Base-by-base conservation (phyloP, 306 rosid species). In the Betula pendula region DNA sequence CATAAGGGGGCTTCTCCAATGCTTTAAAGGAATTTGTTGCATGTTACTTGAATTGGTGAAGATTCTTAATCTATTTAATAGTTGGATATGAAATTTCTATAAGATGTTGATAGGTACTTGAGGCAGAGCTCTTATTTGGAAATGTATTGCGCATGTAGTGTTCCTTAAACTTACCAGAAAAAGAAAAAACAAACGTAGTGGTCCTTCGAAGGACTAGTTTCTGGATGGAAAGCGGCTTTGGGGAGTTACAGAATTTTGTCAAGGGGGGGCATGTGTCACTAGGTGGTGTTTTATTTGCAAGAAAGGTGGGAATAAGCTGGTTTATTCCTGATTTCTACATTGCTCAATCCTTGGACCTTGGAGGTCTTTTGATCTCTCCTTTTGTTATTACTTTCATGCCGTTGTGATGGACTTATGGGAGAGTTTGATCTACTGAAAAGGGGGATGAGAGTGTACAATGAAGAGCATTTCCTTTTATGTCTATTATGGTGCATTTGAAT, bases 281-380 rank as follows among this genome's bases (percentile, higher is more conserved):
- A 31, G 83, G 79, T 58, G 76, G 35, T 74, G 15, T 82, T 76
- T 68, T 69, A 20, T 76, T 48, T 71, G 68, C 68, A 45, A 50
- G 79, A 73, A 2, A 29, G 81, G 78, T 74, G 47, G 75, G 62
- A 65, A 71, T 47, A 67, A 77, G 17, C 68, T 29, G 68, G 4
- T 9, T 16, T 27, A 60, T 29, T 27, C 1, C 3, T 10, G 35
- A 59, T 25, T 29, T 45, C 49, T 45, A 24, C 63, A 56, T 56
- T 9, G 63, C 63, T 22, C 17, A 22, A 24, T 24, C 16, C 6
- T 4, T 6, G 6, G 42, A 6, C 42, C 42, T 38, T 38, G 42
- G 42, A 38, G 63, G 55, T 49, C n/a, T 16, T 16, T 16, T 1
- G 55, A 17, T 49, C 16, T 49, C 55, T 49, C n/a, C 7, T 49